Evolutionary conservation across 139 green algal genomes (phyloP).

Genomic region (Chlorella sorokiniana): DNA sequence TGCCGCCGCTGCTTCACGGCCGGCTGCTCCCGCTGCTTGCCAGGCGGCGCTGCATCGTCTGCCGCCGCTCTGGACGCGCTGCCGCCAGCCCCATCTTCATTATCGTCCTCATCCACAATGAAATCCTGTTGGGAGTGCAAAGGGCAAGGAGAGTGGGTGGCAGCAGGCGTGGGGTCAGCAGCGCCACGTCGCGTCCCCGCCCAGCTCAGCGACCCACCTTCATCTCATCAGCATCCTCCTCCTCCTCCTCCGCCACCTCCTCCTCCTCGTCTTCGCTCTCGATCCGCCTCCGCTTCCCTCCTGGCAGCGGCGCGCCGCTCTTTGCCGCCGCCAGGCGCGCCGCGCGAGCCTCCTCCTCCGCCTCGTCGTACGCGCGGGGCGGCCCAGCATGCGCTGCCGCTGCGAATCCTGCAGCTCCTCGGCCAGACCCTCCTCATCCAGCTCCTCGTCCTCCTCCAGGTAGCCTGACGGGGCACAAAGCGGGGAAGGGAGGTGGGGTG

Average conservation of each 20-base stretch:
- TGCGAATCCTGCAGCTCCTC: conserved; percentile 33
- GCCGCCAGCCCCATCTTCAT: conserved; percentile 13
- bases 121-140: conserved; percentile 33
- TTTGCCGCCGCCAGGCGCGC: conserved; percentile 45
- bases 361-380: conserved; percentile 30
- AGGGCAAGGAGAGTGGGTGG: neutral
- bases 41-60: neutral
- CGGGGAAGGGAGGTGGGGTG: neutral
- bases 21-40: conserved; percentile 6
- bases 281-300: conserved; percentile 18
- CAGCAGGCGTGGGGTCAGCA: neutral
- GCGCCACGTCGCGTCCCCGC: neutral
- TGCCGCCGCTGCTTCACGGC: conserved; percentile 29
- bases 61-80: neutral
- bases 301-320: conserved; percentile 4
- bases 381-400: conserved; percentile 24
- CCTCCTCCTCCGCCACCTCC: conserved; percentile 33
- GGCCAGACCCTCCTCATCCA: conserved; percentile 38
- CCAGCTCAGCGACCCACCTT: neutral
- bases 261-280: conserved; percentile 28
- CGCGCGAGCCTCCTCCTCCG: conserved; percentile 40
- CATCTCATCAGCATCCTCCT: conserved; percentile 22
- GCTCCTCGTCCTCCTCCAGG: conserved; percentile 66
- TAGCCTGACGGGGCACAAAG: conserved; percentile 34
- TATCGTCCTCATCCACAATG: conserved; percentile 39